Base-by-base conservation (phyloP, 345 rosid species). In the Durio zibethinus region DNA sequence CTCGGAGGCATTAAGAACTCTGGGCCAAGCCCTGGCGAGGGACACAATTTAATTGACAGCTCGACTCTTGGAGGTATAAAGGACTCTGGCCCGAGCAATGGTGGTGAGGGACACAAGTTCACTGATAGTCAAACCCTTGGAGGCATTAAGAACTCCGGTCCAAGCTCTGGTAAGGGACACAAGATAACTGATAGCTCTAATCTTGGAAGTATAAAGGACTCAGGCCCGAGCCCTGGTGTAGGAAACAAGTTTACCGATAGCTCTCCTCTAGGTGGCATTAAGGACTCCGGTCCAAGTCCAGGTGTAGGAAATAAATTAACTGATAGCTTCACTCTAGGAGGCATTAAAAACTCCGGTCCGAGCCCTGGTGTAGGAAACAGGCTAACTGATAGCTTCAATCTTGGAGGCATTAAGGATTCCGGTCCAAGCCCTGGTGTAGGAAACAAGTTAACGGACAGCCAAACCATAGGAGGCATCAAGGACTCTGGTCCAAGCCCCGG, bases 101-200 rank as follows among this genome's bases (percentile, higher is more conserved):
- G 48, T 1, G 88, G 88, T 35, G 6, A 36, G 6, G 92, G 90
- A 38, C 89, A 88, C 78, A 77, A 60, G 69, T 80, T 21, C 54
- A 77, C 73, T 14, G 75, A 83, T 27, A 23, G 78, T 4, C 38
- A 7, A 0, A 73, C 78, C 11, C 56, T 84, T 1, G 84, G 82
- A 12, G 84, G 75, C 48, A 86, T 75, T 10, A 85, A 80, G 60
- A 23, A 83, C 9, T 84, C 88, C 0, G 89, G 92, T 29, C 86
- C 86, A 1, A 84, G 82, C 59, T 83, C 83, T 6, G 83, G 85
- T 4, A 27, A 10, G 25, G 77, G 75, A 31, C 10, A 73, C 8
- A 35, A 53, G 66, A 48, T 77, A 20, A 29, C 50, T 7, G 74
- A 61, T n/a, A 54, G 57, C 16, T 27, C 0, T 5, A 52, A 79